These are phyloP conservation scores for Aureobasidium sp. DNA, from an alignment of 2,329 filamentous ascomycete species.

Conservation along the genomic window DNA sequence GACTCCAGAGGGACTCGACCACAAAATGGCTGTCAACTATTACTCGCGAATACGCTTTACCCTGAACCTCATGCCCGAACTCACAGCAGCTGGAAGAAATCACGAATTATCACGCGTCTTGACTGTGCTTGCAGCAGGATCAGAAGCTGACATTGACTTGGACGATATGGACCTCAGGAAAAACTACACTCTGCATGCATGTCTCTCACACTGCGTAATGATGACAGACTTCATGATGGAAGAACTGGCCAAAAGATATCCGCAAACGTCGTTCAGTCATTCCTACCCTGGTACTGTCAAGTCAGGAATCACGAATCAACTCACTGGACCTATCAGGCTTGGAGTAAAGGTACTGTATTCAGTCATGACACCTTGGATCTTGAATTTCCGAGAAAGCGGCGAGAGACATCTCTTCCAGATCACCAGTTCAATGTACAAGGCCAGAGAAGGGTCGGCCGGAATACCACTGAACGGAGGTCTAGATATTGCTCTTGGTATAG, in stretches of 20 bases:
- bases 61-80: slow-evolving; percentile 50
- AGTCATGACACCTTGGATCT: slow-evolving; percentile 33
- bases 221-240: slow-evolving; percentile 48
- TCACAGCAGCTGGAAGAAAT: slow-evolving; percentile 37
- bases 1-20: slow-evolving; percentile 51
- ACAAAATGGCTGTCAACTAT: slow-evolving; percentile 45
- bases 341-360: slow-evolving; percentile 31
- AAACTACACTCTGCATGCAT: slow-evolving; percentile 32
- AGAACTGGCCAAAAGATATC: slow-evolving; percentile 41
- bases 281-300: slow-evolving; percentile 43
- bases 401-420: slow-evolving; percentile 41
- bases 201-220: slow-evolving; percentile 38
- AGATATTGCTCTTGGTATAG: slow-evolving; percentile 24
- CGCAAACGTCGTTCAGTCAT: slow-evolving; percentile 45
- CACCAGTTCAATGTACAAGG: slow-evolving; percentile 30
- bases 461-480: slow-evolving; percentile 26
- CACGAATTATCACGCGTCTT: slow-evolving; percentile 46
- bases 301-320: slow-evolving; percentile 36
- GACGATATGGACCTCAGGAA: slow-evolving; percentile 41
- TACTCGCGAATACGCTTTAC: slow-evolving; percentile 54
- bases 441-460: slow-evolving; percentile 22
- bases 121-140: slow-evolving; percentile 47
- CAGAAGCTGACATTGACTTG: slow-evolving; percentile 44
- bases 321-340: slow-evolving; percentile 28
- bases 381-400: slow-evolving; percentile 37